Conservation (phyloP, 2,329 filamentous ascomycete species). For the Leptographium galeiforme region DNA sequence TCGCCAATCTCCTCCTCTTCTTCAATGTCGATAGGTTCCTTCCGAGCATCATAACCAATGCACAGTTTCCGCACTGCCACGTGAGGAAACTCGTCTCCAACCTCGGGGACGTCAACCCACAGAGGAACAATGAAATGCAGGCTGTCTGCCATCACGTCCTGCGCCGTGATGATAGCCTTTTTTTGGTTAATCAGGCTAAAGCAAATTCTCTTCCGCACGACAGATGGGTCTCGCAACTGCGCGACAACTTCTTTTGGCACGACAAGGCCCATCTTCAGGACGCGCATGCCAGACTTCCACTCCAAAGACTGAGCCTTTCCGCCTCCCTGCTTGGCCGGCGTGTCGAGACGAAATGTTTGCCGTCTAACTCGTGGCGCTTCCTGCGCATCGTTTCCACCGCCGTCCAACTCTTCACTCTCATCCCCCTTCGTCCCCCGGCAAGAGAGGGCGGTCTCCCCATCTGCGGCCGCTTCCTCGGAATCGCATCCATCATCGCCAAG, state of each 20-base stretch:
- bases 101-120: conserved; percentile 21
- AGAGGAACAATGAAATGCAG: conserved; percentile 29
- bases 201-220: neutral
- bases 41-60: conserved; percentile 3
- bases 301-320: conserved; percentile 1
- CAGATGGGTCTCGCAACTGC: neutral
- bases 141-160: conserved; percentile 11
- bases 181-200: conserved; percentile 3
- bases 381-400: neutral
- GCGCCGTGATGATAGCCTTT: conserved; percentile 11
- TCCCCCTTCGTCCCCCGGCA: neutral
- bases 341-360: conserved; percentile 1
- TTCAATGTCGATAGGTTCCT: conserved; percentile 19
- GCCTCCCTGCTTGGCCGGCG: neutral
- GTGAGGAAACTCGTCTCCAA: conserved; percentile 4
- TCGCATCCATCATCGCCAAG: too few species aligned
- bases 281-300: conserved; percentile 21
- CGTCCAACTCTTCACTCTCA: neutral
- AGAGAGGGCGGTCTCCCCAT: too few species aligned
- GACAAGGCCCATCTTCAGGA: conserved; percentile 21
- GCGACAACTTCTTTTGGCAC: conserved; percentile 9
- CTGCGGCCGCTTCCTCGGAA: too few species aligned
- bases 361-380: too few species aligned
- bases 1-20: conserved; percentile 45
- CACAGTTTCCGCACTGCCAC: conserved; percentile 21